These are phyloP conservation scores for Cystoderma amianthinum DNA, from an alignment of 768 basidiomycete species.

Conservation along the genomic window DNA sequence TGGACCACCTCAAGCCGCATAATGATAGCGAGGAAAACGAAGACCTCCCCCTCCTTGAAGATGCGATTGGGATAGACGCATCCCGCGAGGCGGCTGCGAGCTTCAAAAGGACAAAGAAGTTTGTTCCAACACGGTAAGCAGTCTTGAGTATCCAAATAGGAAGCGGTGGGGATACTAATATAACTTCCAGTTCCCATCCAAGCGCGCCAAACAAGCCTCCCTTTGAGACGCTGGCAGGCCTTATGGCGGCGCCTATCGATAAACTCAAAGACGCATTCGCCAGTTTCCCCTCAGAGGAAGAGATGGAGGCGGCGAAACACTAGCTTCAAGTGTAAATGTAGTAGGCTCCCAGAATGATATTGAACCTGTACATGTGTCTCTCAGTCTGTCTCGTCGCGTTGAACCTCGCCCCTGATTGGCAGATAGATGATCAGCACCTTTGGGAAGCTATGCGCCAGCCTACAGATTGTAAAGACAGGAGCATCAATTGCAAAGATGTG, in stretches of 20 bases:
- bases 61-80: slow-evolving; percentile 33
- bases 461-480: no score
- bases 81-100: slow-evolving; percentile 35
- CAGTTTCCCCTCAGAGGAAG: slow-evolving; percentile 47
- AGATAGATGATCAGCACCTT: no score
- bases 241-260: slow-evolving; percentile 51
- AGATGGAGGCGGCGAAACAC: slow-evolving; percentile 25
- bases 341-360: no score
- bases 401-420: no score
- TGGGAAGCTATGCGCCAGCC: no score
- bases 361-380: no score
- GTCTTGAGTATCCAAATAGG: no score
- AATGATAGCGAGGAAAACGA: slow-evolving; percentile 51
- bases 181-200: slow-evolving; percentile 44
- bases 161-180: no score
- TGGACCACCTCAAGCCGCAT: slow-evolving; percentile 43
- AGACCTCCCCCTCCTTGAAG: slow-evolving; percentile 50
- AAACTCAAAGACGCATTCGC: slow-evolving; percentile 51
- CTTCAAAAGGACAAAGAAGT: slow-evolving; percentile 54
- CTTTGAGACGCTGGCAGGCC: slow-evolving; percentile 49
- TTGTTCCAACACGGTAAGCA: slow-evolving; percentile 52
- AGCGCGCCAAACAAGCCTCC: slow-evolving; percentile 50
- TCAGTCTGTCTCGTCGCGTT: no score
- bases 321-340: no score
- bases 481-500: no score